Conservation (phyloP, 148 eudicot species). For the Rhododendron griersonianum region DNA sequence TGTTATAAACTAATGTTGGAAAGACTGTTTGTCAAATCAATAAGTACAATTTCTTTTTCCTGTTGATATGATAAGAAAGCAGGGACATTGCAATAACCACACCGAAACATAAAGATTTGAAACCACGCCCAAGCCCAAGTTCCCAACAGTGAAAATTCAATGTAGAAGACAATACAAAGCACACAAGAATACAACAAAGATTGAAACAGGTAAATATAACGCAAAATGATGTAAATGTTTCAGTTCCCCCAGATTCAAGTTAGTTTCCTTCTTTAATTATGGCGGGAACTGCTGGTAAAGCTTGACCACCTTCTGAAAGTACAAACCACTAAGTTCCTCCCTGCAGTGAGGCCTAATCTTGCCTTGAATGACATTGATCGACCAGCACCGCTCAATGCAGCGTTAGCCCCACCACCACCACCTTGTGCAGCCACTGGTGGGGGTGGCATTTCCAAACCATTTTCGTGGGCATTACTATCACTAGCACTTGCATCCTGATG, state of each 20-base stretch:
- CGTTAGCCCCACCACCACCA: slow-evolving; percentile 11
- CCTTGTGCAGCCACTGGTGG: slow-evolving; percentile 14
- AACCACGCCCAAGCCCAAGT: background rate
- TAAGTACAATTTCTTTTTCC: background rate
- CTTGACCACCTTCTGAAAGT: slow-evolving; percentile 56
- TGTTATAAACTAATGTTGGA: background rate
- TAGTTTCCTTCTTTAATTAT: slow-evolving; percentile 9
- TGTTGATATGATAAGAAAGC: background rate
- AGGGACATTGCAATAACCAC: background rate
- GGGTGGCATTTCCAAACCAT: slow-evolving; percentile 18
- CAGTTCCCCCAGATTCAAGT: background rate
- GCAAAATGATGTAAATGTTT: slow-evolving; percentile 4
- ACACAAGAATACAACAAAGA: slow-evolving; percentile 7
- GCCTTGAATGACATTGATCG: slow-evolving; percentile 37
- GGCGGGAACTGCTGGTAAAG: slow-evolving; percentile 31
- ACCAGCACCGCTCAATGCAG: slow-evolving; percentile 22
- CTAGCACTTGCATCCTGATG: slow-evolving; percentile 33
- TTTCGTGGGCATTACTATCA: slow-evolving; percentile 29
- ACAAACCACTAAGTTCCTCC: slow-evolving; percentile 38
- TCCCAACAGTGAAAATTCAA: background rate
- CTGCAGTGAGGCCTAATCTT: slow-evolving; percentile 35
- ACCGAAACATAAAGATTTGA: background rate
- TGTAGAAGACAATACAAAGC: background rate
- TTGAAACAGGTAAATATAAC: background rate
- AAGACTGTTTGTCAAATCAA: background rate